A percentile compares a stretch with the other conserved stretches of the same genome.
These are phyloP conservation scores for Neurospora terricola DNA, from an alignment of 495 filamentous ascomycete genomes.

Conservation along the genomic window DNA sequence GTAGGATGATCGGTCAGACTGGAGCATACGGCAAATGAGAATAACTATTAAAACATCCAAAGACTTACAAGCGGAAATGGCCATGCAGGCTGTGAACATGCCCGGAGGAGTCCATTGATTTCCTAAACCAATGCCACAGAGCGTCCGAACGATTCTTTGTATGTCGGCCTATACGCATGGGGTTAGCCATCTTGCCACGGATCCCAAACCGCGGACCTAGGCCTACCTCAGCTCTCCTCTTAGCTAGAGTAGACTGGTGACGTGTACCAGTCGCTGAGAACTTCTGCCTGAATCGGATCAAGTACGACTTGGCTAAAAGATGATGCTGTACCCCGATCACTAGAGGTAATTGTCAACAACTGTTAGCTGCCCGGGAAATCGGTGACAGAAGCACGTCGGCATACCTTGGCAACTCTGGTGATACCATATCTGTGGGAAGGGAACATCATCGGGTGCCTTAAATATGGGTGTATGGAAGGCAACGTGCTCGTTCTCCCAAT, in stretches of 20 bases:
- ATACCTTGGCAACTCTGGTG: constrained; percentile 38
- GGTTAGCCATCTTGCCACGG: not conserved
- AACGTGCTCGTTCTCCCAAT: constrained; percentile 27
- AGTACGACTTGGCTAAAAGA: constrained; percentile 41
- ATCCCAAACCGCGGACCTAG: not conserved
- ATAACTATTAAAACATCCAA: constrained; percentile 7
- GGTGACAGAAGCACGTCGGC: constrained; percentile 1
- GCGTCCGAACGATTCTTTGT: constrained; percentile 29
- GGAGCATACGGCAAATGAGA: constrained; percentile 23
- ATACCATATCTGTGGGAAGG: constrained; percentile 40
- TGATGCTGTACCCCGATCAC: constrained; percentile 46
- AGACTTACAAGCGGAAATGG: constrained; percentile 40
- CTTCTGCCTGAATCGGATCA: constrained; percentile 10
- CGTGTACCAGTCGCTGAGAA: constrained; percentile 13
- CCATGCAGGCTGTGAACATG: constrained; percentile 46
- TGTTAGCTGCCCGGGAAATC: not conserved
- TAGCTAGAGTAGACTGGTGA: constrained; percentile 29
- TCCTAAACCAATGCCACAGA: constrained; percentile 42
- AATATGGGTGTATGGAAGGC: constrained; percentile 31
- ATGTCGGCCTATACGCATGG: constrained; percentile 26
- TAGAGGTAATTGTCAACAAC: constrained; percentile 7
- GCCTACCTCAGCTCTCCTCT: constrained; percentile 22
- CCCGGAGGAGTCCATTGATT: constrained; percentile 43
- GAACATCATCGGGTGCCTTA: constrained; percentile 12
- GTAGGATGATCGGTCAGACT: constrained; percentile 2